phyloP scores from a whole-genome alignment of 83 land plant genomes.

The Picea mariana region DNA sequence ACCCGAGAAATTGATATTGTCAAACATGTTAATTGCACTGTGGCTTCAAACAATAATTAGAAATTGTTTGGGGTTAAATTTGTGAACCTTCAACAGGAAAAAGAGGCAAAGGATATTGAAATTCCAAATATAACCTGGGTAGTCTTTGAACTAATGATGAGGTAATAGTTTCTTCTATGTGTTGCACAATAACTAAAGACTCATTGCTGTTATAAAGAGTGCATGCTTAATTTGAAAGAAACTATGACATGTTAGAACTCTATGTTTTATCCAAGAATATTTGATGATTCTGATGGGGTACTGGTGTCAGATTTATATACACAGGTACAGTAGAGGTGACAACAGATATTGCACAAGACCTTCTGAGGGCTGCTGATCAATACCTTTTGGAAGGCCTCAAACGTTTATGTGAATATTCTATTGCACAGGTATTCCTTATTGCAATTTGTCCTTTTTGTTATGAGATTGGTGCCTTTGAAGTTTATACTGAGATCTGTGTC shows the following conservation, averaged over 20 bases:
- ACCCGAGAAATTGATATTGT: background rate
- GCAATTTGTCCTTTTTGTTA: background rate
- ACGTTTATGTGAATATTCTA: conserved; percentile 83
- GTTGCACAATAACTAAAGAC: too few relatives aligned
- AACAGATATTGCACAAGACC: conserved; percentile 86
- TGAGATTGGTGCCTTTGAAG: background rate
- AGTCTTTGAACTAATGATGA: conserved; percentile 99
- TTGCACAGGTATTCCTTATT: conserved; percentile 74
- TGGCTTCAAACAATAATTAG: too few relatives aligned
- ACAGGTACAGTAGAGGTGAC: conserved; percentile 34
- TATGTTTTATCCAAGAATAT: background rate
- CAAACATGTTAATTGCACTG: too few relatives aligned
- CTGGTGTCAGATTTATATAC: conserved; percentile 58
- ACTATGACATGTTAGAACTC: background rate
- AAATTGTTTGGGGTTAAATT: background rate
- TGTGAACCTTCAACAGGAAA: conserved; percentile 60
- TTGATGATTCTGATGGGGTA: background rate
- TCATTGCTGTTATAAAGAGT: too few relatives aligned
- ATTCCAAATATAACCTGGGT: conserved; percentile 99
- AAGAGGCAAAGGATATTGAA: conserved; percentile 88
- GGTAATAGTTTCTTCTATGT: conserved; percentile 37
- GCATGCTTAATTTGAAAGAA: background rate
- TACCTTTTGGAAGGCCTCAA: conserved; percentile 95
- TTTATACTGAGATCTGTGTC: background rate
- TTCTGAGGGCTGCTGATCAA: conserved; percentile 96